A percentile compares a stretch with the other conserved stretches of the same genome.
Conservation (phyloP, 805 yeast genomes). For the Candida cerambycidarum region DNA sequence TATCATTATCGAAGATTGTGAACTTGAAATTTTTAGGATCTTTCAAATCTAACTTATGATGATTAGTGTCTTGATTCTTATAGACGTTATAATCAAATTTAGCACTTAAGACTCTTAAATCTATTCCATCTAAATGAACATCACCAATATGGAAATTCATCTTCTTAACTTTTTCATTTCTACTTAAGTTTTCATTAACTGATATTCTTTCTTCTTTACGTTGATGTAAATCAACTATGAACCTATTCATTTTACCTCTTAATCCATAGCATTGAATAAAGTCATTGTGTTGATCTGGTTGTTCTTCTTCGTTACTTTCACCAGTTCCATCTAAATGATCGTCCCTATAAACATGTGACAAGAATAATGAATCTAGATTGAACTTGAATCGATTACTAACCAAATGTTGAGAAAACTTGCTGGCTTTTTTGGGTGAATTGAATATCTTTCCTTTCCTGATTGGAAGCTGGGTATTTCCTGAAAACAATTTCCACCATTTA, state of each 20-base stretch:
- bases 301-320: neutral
- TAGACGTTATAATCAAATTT: constrained; percentile 38
- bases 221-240: constrained; percentile 42
- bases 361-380: constrained; percentile 65
- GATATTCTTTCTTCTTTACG: constrained; percentile 36
- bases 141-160: constrained; percentile 70
- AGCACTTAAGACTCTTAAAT: constrained; percentile 57
- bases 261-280: constrained; percentile 65
- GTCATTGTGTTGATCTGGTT: constrained; percentile 35
- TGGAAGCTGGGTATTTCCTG: constrained; percentile 78
- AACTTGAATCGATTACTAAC: constrained; percentile 80
- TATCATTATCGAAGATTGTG: constrained; percentile 51
- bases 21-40: constrained; percentile 5
- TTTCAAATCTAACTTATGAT: neutral
- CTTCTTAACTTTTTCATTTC: constrained; percentile 48
- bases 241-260: constrained; percentile 42
- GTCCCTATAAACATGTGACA: constrained; percentile 70
- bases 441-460: constrained; percentile 74
- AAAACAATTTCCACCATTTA: constrained; percentile 83
- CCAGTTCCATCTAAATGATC: constrained; percentile 25
- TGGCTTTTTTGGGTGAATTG: constrained; percentile 50
- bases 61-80: neutral
- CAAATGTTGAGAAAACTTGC: constrained; percentile 74
- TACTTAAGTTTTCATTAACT: constrained; percentile 45
- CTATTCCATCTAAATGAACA: constrained; percentile 53